Evolutionary conservation across 176 grass and related monocot species (phyloP).

Genomic region (Zoysia japonica): DNA sequence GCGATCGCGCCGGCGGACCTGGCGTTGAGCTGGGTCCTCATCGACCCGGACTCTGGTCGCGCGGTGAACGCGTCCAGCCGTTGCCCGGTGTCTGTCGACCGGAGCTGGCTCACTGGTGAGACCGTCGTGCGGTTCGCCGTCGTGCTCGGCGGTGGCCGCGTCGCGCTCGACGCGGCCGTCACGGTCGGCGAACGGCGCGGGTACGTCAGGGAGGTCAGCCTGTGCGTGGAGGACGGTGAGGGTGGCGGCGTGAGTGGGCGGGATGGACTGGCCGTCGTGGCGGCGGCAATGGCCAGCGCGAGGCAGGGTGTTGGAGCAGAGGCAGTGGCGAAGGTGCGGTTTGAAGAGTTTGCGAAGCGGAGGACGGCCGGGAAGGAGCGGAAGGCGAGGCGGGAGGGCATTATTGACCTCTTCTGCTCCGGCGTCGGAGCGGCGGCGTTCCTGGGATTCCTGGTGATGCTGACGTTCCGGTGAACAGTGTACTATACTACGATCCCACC

Average conservation of each 20-base stretch:
- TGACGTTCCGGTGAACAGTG: conserved; percentile 35
- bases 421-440: conserved; percentile 35
- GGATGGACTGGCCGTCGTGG: conserved; percentile 38
- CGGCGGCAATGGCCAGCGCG: conserved; percentile 28
- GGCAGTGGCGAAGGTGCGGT: conserved; percentile 17
- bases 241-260: conserved; percentile 37
- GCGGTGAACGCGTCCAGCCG: conserved; percentile 60
- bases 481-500: no score
- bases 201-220: conserved; percentile 58
- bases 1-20: conserved; percentile 38
- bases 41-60: conserved; percentile 47
- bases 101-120: conserved; percentile 64
- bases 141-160: conserved; percentile 24
- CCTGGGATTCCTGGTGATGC: conserved; percentile 39
- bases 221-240: conserved; percentile 44
- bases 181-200: conserved; percentile 53
- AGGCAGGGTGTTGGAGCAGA: conserved; percentile 26
- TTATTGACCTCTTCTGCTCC: conserved; percentile 57
- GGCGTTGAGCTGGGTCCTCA: conserved; percentile 74
- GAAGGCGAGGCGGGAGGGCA: conserved; percentile 46
- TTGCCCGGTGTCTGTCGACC: conserved; percentile 51
- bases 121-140: conserved; percentile 57
- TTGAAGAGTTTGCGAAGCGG: conserved; percentile 45
- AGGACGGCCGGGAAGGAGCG: conserved; percentile 51
- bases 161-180: conserved; percentile 45